These are phyloP conservation scores for Gillenia trifoliata DNA, from an alignment of 306 rosid species.

Conservation along the genomic window DNA sequence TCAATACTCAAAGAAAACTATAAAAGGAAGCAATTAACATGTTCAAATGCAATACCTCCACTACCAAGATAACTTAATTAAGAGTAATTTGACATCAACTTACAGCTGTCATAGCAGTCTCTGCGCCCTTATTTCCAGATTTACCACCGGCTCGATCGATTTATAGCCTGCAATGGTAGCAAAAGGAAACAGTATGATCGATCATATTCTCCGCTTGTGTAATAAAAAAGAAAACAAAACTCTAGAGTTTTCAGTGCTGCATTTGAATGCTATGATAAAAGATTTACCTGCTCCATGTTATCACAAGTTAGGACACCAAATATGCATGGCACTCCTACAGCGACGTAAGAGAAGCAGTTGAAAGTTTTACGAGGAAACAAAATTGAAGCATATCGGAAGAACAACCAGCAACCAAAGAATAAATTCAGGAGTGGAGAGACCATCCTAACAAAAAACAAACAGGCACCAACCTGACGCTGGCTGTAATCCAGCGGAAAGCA, in stretches of 20 bases:
- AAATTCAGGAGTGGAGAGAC: not conserved
- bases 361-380: slow-evolving; percentile 10
- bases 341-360: slow-evolving; percentile 26
- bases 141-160: slow-evolving; percentile 97
- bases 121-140: slow-evolving; percentile 92
- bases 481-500: slow-evolving; percentile 76
- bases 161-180: slow-evolving; percentile 55
- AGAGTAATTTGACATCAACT: slow-evolving; percentile 31
- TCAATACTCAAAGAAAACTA: not conserved
- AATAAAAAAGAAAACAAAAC: not conserved
- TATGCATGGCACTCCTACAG: slow-evolving; percentile 82
- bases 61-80: slow-evolving; percentile 4
- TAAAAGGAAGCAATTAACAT: not conserved
- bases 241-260: not conserved
- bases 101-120: slow-evolving; percentile 93
- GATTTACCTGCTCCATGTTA: slow-evolving; percentile 74
- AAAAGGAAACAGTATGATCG: slow-evolving; percentile 8
- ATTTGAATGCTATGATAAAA: slow-evolving; percentile 1
- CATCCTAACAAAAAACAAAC: not conserved
- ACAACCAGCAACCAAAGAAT: not conserved
- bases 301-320: slow-evolving; percentile 84
- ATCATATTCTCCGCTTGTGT: not conserved
- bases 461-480: slow-evolving; percentile 66
- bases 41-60: not conserved
- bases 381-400: not conserved